Evolutionary conservation across 768 basidiomycete species (phyloP).

Genomic region (Hysterangium stoloniferum): DNA sequence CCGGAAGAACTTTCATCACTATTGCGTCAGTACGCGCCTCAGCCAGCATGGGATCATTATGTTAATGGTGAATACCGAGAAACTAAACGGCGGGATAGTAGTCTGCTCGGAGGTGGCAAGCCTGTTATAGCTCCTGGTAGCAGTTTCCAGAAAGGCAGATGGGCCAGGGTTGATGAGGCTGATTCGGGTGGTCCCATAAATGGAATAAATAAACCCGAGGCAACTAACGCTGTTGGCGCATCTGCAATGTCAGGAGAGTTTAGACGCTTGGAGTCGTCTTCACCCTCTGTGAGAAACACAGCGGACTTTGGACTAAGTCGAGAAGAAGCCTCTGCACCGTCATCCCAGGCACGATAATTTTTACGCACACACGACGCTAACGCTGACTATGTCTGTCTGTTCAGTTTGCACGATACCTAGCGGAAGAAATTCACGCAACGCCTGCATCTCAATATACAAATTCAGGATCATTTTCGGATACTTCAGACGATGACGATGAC

Average conservation of each 20-base stretch:
- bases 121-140: constrained; percentile 39
- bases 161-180: constrained; percentile 24
- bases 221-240: constrained; percentile 12
- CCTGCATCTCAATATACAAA: constrained; percentile 7
- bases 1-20: constrained; percentile 65
- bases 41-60: constrained; percentile 83
- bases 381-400: constrained; percentile 2
- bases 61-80: constrained; percentile 80
- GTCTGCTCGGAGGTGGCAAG: constrained; percentile 80
- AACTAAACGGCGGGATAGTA: constrained; percentile 74
- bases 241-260: constrained; percentile 47
- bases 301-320: constrained; percentile 61
- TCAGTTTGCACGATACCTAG: constrained; percentile 76
- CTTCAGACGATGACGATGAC: constrained; percentile 33
- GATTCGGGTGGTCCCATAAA: constrained; percentile 11
- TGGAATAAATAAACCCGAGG: not conserved
- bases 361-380: too few relatives aligned
- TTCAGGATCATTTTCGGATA: constrained; percentile 43
- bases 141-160: constrained; percentile 60
- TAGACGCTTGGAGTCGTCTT: constrained; percentile 33
- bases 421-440: constrained; percentile 60
- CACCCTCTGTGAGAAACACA: constrained; percentile 39
- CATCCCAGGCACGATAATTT: constrained; percentile 28
- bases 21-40: constrained; percentile 62
- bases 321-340: constrained; percentile 34